Evolutionary conservation across 1,284 basidiomycete genomes (phyloP).

Genomic region (Ganoderma sinense): DNA sequence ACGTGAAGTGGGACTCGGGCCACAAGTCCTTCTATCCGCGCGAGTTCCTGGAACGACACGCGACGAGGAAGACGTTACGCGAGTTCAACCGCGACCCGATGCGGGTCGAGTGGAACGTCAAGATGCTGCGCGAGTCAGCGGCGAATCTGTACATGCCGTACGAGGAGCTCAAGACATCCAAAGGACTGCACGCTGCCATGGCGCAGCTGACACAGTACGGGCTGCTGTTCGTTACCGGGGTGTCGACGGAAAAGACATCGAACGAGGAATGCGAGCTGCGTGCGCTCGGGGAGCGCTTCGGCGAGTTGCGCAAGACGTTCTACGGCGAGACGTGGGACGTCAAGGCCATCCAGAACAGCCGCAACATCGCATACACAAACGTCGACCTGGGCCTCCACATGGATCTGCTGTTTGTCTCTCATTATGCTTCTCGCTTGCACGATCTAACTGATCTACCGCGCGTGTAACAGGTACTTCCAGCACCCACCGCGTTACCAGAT

Average conservation of each 20-base stretch:
- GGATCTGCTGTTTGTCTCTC: constrained; percentile 81
- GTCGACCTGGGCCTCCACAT: constrained; percentile 91
- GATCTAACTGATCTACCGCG: not conserved
- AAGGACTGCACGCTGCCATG: constrained; percentile 57
- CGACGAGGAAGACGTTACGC: constrained; percentile 35
- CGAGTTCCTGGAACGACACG: constrained; percentile 55
- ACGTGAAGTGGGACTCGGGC: constrained; percentile 64
- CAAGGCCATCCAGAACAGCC: constrained; percentile 74
- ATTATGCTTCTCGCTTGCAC: constrained; percentile 2
- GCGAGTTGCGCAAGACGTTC: constrained; percentile 87
- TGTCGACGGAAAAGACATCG: constrained; percentile 63
- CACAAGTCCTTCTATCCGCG: constrained; percentile 61
- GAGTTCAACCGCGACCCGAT: constrained; percentile 50
- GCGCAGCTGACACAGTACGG: constrained; percentile 64
- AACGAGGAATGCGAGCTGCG: constrained; percentile 72
- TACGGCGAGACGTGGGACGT: constrained; percentile 96
- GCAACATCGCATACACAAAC: constrained; percentile 96
- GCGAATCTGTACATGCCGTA: constrained; percentile 61
- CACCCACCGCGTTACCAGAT: constrained; percentile 92
- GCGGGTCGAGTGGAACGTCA: constrained; percentile 46
- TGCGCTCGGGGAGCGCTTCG: constrained; percentile 70
- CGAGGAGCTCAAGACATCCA: constrained; percentile 47
- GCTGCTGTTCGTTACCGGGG: constrained; percentile 61
- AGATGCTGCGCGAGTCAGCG: constrained; percentile 40
- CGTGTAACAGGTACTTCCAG: constrained; percentile 78